Evolutionary conservation across 306 rosid genomes (phyloP), one percentile per base, ranked within the genome.

Genomic region (Pyrus communis): DNA sequence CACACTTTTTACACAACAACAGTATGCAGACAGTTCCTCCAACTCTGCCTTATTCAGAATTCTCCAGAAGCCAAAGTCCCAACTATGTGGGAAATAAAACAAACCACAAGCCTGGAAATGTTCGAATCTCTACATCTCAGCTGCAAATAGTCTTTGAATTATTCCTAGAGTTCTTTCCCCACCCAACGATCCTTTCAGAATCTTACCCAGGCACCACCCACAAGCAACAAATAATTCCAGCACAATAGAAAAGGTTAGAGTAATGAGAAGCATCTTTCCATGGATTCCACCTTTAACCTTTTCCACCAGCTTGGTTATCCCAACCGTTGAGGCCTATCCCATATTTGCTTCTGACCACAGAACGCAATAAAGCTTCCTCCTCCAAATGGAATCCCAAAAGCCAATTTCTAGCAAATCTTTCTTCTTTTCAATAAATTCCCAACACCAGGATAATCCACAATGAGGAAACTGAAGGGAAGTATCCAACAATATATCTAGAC

Each of bases 381-480:
- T 58, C 30, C 63, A 22, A 54, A 54, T 19, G 59, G 59, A 54
- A 19, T 15, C 3, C 1, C 23, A 54, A 42, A n/a, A 58, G 63
- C 17, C 63, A 4, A 9, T 58, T 58, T 58, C 25, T 4, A 22
- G 63, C 63, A 75, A 84, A 55, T 57, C 77, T 77, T 84, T 84
- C 75, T 82, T 83, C 73, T 69, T 75, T 68, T 73, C 74, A 73
- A 62, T 72, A 73, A 22, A 22, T 58, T 70, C 80, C 33, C 80
- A 74, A 77, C 75, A 71, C 85, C 89, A 79, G 90, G 86, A 77
- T 86, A 84, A 83, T 82, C 96, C 79, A 91, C 89, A 88, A 84
- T 93, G 88, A 78, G 89, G 91, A 88, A 89, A 86, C 85, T 81
- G 76, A 85, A 84, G 77, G 87, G 85, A 86, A 86, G 88, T 85